phyloP scores from a whole-genome alignment of 2,329 filamentous ascomycete genomes.

The Arthrinium puccinioides region DNA sequence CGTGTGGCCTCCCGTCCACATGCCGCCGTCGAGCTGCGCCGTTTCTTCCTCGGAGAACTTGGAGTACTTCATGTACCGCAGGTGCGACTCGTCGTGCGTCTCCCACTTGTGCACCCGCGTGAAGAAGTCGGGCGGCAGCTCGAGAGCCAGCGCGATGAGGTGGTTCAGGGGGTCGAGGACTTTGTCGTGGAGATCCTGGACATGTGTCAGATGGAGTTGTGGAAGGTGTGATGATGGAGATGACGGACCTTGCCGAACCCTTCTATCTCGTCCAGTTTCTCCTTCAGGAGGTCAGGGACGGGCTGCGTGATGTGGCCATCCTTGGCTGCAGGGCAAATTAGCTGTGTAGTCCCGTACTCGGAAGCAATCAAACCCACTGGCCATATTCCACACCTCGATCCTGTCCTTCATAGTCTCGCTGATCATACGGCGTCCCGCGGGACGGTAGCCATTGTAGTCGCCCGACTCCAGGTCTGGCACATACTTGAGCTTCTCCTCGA shows the following conservation, averaged over 20 bases:
- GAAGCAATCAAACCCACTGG: conserved; percentile 4
- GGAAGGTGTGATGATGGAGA: neutral
- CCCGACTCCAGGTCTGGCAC: conserved; percentile 37
- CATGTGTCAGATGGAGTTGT: too few relatives aligned
- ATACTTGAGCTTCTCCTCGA: conserved; percentile 54
- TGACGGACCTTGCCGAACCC: conserved; percentile 33
- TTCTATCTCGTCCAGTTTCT: conserved; percentile 48
- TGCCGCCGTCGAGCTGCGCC: conserved; percentile 26
- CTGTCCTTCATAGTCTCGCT: conserved; percentile 7
- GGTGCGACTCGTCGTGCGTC: conserved; percentile 12
- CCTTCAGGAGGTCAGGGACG: conserved; percentile 34
- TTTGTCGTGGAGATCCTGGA: conserved; percentile 10
- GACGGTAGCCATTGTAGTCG: conserved; percentile 50
- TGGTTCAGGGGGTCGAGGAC: conserved; percentile 12
- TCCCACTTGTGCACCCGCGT: conserved; percentile 11
- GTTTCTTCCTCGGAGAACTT: conserved; percentile 34
- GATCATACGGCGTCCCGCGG: conserved; percentile 28
- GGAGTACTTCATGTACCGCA: conserved; percentile 42
- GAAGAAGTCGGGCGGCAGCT: conserved; percentile 11
- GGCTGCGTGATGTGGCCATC: conserved; percentile 10
- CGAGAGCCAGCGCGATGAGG: conserved; percentile 11
- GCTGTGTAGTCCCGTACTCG: neutral
- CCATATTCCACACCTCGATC: conserved; percentile 12
- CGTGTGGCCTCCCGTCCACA: conserved; percentile 41
- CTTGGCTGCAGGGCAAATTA: conserved; percentile 3